Evolutionary conservation across 306 rosid species (phyloP).

Genomic region (Alnus rubra): DNA sequence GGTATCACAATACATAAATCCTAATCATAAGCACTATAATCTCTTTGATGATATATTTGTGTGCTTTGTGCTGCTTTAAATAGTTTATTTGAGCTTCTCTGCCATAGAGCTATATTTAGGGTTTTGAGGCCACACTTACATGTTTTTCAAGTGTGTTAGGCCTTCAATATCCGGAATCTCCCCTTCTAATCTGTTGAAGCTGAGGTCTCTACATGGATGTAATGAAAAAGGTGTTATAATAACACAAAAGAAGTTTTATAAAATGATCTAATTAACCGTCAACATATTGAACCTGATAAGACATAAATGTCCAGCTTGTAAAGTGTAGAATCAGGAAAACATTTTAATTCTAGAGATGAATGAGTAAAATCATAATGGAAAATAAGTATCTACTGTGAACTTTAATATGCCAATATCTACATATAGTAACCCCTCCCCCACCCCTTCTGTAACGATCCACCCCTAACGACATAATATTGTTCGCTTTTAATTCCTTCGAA

Average conservation of each 20-base stretch:
- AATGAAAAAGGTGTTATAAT: not conserved
- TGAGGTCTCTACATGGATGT: slow-evolving; percentile 26
- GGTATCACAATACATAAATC: not conserved
- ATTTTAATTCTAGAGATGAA: not conserved
- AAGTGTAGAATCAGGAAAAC: not conserved
- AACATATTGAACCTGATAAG: too few species aligned
- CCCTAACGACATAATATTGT: too few species aligned
- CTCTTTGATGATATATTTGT: not conserved
- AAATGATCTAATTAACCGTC: too few species aligned
- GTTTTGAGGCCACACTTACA: slow-evolving; percentile 19
- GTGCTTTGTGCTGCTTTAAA: not conserved
- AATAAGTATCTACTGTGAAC: not conserved
- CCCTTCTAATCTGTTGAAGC: slow-evolving; percentile 35
- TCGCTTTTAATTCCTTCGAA: too few species aligned
- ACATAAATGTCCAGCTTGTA: not conserved
- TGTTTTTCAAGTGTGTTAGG: not conserved
- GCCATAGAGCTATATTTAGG: not conserved
- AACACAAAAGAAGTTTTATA: too few species aligned
- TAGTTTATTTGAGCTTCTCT: not conserved
- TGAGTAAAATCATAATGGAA: not conserved
- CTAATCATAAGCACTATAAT: not conserved
- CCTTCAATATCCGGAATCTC: slow-evolving; percentile 18
- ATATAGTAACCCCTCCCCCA: too few species aligned
- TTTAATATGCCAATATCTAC: not conserved
- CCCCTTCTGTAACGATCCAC: too few species aligned